Base-by-base conservation (phyloP, 106 monocot genomes). In the Ottelia alismoides region DNA sequence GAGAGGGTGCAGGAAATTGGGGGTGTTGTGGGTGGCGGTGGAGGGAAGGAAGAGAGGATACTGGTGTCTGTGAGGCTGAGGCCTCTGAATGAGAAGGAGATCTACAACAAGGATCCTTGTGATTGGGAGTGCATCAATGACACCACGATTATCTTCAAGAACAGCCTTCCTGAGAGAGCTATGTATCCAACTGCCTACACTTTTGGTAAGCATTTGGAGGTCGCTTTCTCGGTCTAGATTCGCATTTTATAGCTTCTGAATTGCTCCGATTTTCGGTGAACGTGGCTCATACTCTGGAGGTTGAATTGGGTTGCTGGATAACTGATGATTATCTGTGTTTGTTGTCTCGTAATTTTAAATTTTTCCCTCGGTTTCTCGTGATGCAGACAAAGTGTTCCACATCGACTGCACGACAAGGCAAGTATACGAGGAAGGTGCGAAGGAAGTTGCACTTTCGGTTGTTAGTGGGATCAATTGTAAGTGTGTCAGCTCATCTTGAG, bases 81-180 rank as follows among this genome's bases (percentile, higher is more conserved):
- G 73, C 98, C 98, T 22, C 52, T 90, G 49, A 90, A 62, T 27
- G 77, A 66, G 52, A 85, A 58, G 79, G 98, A 98, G 64, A 65
- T 82, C 16, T 47, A 44, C 20, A 76, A 51, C 59, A 79, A 65
- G 14, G 98, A 98, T 56, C 79, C 72, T 0, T 62, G 67, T 7
- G 90, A 85, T 24, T 98, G 90, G 90, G 98, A 98, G 28, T 98
- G 98, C 61, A 83, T 90, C 60, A 83, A 75, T 49, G 82, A 86
- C 20, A 63, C 76, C 29, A 83, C 98, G 52, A 69, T 98, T 28
- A 70, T 79, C 30, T 86, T 73, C 54, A 72, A 73, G 73, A 83
- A 73, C 56, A 77, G 58, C 59, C 30, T 77, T 18, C 73, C 60
- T 0, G 98, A 98, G 11, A 71, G 90, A 30, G 69, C 85, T 28